These are phyloP conservation scores for Coniochaeta sp. DNA, from an alignment of 2,329 filamentous ascomycete species.

Conservation along the genomic window DNA sequence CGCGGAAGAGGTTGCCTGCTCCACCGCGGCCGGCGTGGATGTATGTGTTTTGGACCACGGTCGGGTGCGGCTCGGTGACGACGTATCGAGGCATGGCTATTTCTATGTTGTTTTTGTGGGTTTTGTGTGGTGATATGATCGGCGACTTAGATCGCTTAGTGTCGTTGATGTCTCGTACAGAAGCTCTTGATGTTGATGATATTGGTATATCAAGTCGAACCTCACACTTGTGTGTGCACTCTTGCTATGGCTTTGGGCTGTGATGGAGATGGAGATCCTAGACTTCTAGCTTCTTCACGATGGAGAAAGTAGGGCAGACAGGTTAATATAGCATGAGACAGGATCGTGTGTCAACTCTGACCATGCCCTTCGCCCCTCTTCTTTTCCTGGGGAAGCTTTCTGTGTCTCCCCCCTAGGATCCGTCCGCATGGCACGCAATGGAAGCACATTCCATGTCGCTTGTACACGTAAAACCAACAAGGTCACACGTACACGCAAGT, in stretches of 20 bases:
- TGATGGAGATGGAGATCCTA: not conserved
- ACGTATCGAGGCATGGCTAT: slow-evolving; percentile 31
- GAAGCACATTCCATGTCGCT: not conserved
- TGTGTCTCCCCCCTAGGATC: not conserved
- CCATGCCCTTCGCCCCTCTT: slow-evolving; percentile 1
- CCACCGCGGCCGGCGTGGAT: slow-evolving; percentile 48
- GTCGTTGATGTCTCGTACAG: not conserved
- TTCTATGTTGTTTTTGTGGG: slow-evolving; percentile 6
- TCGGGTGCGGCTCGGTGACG: slow-evolving; percentile 41
- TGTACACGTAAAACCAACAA: not conserved
- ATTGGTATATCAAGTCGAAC: not conserved
- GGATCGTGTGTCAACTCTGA: not conserved
- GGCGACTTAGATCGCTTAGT: not conserved
- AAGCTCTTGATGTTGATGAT: not conserved
- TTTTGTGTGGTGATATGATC: slow-evolving; percentile 5
- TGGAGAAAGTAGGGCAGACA: not conserved
- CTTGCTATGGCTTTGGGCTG: not conserved
- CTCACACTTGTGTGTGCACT: not conserved
- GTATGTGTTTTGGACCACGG: slow-evolving; percentile 36
- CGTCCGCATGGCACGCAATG: not conserved
- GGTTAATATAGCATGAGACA: not conserved
- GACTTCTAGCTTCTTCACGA: slow-evolving; percentile 1
- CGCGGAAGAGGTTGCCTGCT: slow-evolving; percentile 47
- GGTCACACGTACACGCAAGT: not conserved
- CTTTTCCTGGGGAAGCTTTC: not conserved